Conservation (phyloP, 1,284 basidiomycete species). For the Moesziomyces globuligerus region DNA sequence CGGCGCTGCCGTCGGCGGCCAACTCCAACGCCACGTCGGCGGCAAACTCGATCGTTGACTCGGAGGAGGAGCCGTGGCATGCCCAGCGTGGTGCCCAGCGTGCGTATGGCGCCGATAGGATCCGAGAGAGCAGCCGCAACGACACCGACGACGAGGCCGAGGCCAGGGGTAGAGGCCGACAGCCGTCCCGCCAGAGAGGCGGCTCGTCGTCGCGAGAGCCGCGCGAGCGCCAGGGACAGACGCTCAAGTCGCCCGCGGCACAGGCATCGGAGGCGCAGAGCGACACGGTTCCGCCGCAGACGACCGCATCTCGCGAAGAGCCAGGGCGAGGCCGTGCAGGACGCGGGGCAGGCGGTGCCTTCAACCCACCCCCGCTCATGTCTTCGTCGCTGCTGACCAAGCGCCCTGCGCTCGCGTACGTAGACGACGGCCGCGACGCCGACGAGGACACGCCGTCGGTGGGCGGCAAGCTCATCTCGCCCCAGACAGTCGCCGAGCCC, state of each 20-base stretch:
- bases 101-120: conserved; percentile 3
- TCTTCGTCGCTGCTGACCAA: conserved; percentile 41
- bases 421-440: conserved; percentile 40
- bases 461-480: conserved; percentile 41
- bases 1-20: conserved; percentile 53
- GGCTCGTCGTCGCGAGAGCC: conserved; percentile 26
- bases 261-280: background rate
- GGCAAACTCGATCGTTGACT: conserved; percentile 40
- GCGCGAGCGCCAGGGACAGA: conserved; percentile 14
- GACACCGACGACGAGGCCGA: conserved; percentile 33
- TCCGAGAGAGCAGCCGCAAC: conserved; percentile 26
- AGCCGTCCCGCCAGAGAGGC: conserved; percentile 23
- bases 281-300: background rate
- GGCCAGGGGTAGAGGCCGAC: conserved; percentile 37
- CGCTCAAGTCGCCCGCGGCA: conserved; percentile 5
- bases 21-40: conserved; percentile 46
- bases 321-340: conserved; percentile 18
- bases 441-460: conserved; percentile 48
- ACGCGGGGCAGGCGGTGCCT: conserved; percentile 7
- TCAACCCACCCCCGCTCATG: conserved; percentile 32
- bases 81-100: conserved; percentile 6
- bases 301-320: conserved; percentile 14
- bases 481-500: conserved; percentile 41
- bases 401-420: conserved; percentile 32
- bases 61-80: conserved; percentile 30